phyloP scores from a whole-genome alignment of 768 basidiomycete species.

The Psilocybe tampanensis region DNA sequence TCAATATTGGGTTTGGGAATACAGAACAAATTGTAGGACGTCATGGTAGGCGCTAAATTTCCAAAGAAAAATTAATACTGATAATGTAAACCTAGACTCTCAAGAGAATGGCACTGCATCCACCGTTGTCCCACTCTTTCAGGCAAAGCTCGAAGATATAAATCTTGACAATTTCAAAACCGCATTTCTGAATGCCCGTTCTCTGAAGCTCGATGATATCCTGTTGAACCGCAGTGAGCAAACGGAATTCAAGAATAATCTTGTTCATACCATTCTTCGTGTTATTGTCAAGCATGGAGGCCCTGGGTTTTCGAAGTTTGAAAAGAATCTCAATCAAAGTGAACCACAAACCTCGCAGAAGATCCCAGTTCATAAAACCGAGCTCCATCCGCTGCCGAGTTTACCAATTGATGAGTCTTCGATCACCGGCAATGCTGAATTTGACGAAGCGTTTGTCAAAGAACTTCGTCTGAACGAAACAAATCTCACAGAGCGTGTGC shows the following conservation, averaged over 20 bases:
- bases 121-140: slow-evolving; percentile 30
- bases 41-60: slow-evolving; percentile 19
- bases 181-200: slow-evolving; percentile 23
- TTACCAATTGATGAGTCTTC: slow-evolving; percentile 40
- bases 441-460: slow-evolving; percentile 28
- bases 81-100: too few relatives aligned
- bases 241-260: slow-evolving; percentile 6
- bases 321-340: too few relatives aligned
- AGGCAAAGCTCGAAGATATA: slow-evolving; percentile 28
- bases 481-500: slow-evolving; percentile 8
- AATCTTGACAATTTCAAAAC: slow-evolving; percentile 19
- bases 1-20: slow-evolving; percentile 32
- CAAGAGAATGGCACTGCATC: slow-evolving; percentile 40
- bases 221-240: slow-evolving; percentile 23
- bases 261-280: slow-evolving; percentile 1
- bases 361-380: slow-evolving; percentile 31
- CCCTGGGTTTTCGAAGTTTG: too few relatives aligned
- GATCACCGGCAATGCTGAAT: slow-evolving; percentile 35
- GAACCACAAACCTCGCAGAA: slow-evolving; percentile 21
- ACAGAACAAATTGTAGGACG: slow-evolving; percentile 36
- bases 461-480: slow-evolving; percentile 20
- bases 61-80: too few relatives aligned
- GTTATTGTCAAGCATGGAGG: too few relatives aligned
- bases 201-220: slow-evolving; percentile 29
- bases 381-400: slow-evolving; percentile 29